Percentiles rank a stretch among this genome's conserved stretches.
Evolutionary conservation across 2,329 filamentous ascomycete genomes (phyloP).

Genomic region (Aschersonia sp.): DNA sequence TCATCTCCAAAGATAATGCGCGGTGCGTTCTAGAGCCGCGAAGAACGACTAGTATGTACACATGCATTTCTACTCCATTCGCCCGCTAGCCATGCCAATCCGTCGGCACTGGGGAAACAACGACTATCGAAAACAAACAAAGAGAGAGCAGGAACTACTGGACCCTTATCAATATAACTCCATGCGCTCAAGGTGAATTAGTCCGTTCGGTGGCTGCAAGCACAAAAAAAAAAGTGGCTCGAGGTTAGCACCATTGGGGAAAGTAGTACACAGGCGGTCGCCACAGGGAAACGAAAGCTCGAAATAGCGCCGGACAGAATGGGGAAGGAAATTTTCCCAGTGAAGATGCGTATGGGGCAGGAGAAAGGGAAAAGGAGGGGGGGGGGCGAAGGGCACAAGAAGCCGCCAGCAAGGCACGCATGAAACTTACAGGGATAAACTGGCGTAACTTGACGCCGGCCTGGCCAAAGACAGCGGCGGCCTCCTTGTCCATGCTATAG

Average conservation of each 20-base stretch:
- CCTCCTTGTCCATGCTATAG: slow-evolving; percentile 86
- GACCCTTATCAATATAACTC: slow-evolving; percentile 16
- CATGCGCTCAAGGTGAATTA: slow-evolving; percentile 46
- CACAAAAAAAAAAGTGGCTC: not conserved
- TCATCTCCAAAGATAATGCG: too few species aligned
- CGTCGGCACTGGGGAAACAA: too few species aligned
- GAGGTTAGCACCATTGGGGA: slow-evolving; percentile 8
- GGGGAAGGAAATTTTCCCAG: too few species aligned
- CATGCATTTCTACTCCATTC: too few species aligned
- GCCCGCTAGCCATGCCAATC: too few species aligned
- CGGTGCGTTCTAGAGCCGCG: too few species aligned
- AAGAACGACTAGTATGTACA: too few species aligned
- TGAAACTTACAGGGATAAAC: slow-evolving; percentile 60
- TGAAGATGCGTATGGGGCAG: not conserved
- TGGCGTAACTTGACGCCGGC: slow-evolving; percentile 77
- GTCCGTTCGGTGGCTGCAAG: slow-evolving; percentile 44
- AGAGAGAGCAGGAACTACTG: not conserved
- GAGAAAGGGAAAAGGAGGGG: not conserved
- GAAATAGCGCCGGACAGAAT: not conserved
- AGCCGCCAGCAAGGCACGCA: not conserved
- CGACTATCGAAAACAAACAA: not conserved
- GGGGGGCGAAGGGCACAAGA: not conserved
- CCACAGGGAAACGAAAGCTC: not conserved
- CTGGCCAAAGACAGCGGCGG: slow-evolving; percentile 67
- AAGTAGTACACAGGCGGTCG: not conserved